Percentiles rank a stretch among this genome's conserved stretches.
Evolutionary conservation across 2,329 filamentous ascomycete genomes (phyloP).

Genomic region (Alternaria conjuncta): DNA sequence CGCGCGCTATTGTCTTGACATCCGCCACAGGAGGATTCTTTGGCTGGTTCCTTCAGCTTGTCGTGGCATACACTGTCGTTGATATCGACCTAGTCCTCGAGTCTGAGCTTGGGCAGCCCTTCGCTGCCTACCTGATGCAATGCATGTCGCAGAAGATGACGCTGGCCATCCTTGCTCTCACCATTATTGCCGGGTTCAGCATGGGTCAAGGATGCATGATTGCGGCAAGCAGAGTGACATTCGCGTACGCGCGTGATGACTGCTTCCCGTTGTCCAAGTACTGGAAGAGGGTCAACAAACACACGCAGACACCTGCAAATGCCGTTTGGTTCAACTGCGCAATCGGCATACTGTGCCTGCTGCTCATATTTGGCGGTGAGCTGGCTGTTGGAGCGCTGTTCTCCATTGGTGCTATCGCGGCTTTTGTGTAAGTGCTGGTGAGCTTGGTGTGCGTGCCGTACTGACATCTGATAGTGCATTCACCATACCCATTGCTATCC

Average conservation of each 20-base stretch:
- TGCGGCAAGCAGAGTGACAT: constrained; percentile 70
- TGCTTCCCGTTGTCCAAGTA: constrained; percentile 68
- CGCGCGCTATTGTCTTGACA: constrained; percentile 74
- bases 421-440: constrained; percentile 59
- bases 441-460: neutral
- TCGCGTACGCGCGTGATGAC: constrained; percentile 75
- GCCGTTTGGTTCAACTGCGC: constrained; percentile 71
- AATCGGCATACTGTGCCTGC: constrained; percentile 65
- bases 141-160: constrained; percentile 66
- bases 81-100: constrained; percentile 65
- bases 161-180: constrained; percentile 68
- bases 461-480: constrained; percentile 49
- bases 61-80: constrained; percentile 74
- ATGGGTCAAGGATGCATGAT: constrained; percentile 80
- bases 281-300: constrained; percentile 66
- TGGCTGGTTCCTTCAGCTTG: constrained; percentile 76
- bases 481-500: constrained; percentile 64
- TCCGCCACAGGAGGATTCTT: constrained; percentile 69
- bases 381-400: constrained; percentile 72
- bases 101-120: constrained; percentile 71
- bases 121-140: constrained; percentile 72
- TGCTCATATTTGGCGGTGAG: constrained; percentile 70
- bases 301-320: constrained; percentile 71
- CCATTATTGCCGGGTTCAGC: constrained; percentile 72
- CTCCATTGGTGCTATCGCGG: constrained; percentile 71